Conservation (phyloP, 176 grass and related monocot species). For the Ananas comosus region DNA sequence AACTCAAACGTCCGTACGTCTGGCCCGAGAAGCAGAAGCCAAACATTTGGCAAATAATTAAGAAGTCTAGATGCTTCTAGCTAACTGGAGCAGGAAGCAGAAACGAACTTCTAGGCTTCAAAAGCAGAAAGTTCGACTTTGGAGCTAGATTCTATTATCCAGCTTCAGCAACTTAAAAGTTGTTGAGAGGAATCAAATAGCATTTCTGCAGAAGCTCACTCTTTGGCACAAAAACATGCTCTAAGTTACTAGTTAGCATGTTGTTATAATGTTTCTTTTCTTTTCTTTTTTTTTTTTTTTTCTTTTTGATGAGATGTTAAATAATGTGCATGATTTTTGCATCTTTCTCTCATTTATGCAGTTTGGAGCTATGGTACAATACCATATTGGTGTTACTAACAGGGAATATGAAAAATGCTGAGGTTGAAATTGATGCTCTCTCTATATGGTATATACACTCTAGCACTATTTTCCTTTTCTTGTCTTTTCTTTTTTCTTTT, state of each 20-base stretch:
- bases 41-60: too few relatives aligned
- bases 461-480: background rate
- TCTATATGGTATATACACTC: conserved; percentile 10
- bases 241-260: background rate
- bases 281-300: too few relatives aligned
- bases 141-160: too few relatives aligned
- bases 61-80: too few relatives aligned
- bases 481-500: background rate
- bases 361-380: conserved; percentile 23
- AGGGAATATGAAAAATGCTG: conserved; percentile 9
- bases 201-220: background rate
- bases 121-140: too few relatives aligned
- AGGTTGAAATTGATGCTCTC: conserved; percentile 18
- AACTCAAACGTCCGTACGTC: background rate
- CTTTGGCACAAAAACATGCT: background rate
- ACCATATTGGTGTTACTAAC: conserved; percentile 8
- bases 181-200: too few relatives aligned
- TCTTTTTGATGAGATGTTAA: background rate
- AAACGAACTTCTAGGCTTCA: too few relatives aligned
- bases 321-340: background rate
- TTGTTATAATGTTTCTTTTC: background rate
- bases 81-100: too few relatives aligned
- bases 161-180: too few relatives aligned
- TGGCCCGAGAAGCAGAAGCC: too few relatives aligned
- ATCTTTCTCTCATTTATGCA: background rate